These are phyloP conservation scores for Trypethelium eluteriae DNA, from an alignment of 495 filamentous ascomycete genomes.

Conservation along the genomic window DNA sequence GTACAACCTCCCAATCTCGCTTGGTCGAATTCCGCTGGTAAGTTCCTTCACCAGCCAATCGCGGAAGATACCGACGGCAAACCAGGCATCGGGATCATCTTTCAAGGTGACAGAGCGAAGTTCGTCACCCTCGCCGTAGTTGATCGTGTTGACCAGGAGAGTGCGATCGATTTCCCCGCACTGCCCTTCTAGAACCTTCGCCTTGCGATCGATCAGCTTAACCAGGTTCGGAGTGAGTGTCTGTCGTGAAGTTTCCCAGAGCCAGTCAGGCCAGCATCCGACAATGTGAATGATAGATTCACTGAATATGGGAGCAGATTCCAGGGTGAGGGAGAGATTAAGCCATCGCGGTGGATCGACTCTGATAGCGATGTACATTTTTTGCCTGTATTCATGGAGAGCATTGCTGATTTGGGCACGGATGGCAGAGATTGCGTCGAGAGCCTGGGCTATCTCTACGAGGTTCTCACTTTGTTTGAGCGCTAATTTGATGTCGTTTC, in stretches of 20 bases:
- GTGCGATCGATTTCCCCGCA: constrained; percentile 22
- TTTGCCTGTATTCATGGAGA: neutral
- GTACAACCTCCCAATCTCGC: constrained; percentile 21
- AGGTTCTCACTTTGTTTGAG: neutral
- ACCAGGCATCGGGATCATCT: constrained; percentile 19
- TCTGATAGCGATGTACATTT: constrained; percentile 28
- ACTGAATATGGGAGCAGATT: constrained; percentile 26
- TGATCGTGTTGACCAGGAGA: constrained; percentile 25
- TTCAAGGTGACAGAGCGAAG: neutral
- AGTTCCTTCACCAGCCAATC: constrained; percentile 24
- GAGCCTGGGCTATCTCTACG: neutral
- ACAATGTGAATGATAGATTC: constrained; percentile 33
- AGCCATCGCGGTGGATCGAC: constrained; percentile 28
- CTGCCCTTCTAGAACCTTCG: constrained; percentile 10
- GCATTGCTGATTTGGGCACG: neutral
- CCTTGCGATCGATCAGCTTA: constrained; percentile 21
- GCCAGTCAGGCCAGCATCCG: constrained; percentile 24
- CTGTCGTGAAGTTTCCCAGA: constrained; percentile 17
- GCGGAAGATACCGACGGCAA: constrained; percentile 27
- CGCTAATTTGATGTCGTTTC: neutral
- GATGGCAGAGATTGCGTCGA: neutral
- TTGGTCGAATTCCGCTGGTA: neutral
- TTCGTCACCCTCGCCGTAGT: neutral
- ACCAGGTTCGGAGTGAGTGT: constrained; percentile 15
- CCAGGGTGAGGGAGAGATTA: constrained; percentile 20